These are phyloP conservation scores for Cinnamomum chago DNA, from an alignment of 164 flowering plant species.

Conservation along the genomic window DNA sequence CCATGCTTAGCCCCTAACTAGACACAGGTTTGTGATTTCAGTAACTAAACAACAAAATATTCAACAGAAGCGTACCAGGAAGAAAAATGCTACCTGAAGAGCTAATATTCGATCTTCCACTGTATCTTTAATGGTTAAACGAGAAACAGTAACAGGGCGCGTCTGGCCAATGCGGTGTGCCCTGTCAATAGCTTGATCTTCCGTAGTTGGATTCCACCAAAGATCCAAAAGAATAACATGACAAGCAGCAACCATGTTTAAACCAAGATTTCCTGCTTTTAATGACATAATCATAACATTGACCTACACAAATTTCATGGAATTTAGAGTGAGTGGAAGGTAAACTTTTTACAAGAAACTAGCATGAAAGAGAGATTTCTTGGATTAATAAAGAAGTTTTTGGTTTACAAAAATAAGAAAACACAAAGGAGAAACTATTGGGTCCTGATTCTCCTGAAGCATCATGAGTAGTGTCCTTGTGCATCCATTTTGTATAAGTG, in stretches of 20 bases:
- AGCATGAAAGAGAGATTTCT: background rate
- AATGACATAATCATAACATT: constrained; percentile 95
- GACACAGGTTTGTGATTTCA: too few species aligned
- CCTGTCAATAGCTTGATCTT: constrained; percentile 95
- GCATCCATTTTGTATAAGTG: background rate
- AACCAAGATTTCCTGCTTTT: constrained; percentile 94
- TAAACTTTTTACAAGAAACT: background rate
- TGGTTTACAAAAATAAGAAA: background rate
- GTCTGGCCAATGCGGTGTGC: constrained; percentile 98
- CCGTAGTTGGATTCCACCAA: constrained; percentile 99
- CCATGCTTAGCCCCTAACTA: too few species aligned
- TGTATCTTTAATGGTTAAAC: constrained; percentile 77
- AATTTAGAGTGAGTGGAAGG: background rate
- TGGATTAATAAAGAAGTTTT: background rate
- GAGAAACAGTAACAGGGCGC: constrained; percentile 86
- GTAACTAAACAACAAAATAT: too few species aligned
- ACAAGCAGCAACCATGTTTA: constrained; percentile 95
- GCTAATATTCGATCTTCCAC: constrained; percentile 89
- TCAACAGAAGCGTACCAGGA: background rate
- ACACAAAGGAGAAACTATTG: background rate
- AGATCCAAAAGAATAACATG: constrained; percentile 91
- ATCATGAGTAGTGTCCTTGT: background rate
- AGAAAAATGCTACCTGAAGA: constrained; percentile 56
- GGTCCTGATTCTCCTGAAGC: background rate
- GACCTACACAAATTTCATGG: constrained; percentile 44